These are phyloP conservation scores for Russula sp. DNA, from an alignment of 768 basidiomycete genomes.

Conservation along the genomic window DNA sequence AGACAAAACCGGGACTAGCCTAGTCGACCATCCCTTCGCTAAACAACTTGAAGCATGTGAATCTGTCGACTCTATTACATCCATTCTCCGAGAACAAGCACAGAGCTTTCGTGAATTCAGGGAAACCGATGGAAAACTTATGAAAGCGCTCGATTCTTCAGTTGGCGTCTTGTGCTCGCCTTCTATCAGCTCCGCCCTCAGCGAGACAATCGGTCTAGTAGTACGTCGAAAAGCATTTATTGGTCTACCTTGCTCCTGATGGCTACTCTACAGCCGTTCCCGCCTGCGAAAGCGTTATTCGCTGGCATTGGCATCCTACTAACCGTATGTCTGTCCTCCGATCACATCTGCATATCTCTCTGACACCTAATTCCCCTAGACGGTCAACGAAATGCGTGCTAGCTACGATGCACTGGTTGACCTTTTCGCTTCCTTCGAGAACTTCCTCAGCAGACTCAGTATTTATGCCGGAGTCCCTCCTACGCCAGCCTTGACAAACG, in stretches of 20 bases:
- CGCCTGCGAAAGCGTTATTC: too few relatives aligned
- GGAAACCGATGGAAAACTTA: background rate
- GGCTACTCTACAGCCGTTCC: background rate
- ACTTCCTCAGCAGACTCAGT: conserved; percentile 5
- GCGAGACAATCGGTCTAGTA: background rate
- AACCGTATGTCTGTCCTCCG: too few relatives aligned
- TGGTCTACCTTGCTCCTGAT: too few relatives aligned
- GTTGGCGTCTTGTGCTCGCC: background rate
- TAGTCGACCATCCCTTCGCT: background rate
- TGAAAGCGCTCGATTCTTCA: background rate
- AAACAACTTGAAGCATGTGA: background rate
- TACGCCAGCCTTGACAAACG: background rate
- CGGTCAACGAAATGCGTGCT: too few relatives aligned
- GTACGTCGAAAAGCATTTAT: background rate
- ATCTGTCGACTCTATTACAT: background rate
- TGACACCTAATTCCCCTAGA: background rate
- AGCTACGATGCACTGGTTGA: conserved; percentile 2
- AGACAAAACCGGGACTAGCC: background rate
- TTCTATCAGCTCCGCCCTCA: background rate
- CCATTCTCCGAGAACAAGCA: background rate
- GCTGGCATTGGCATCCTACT: too few relatives aligned
- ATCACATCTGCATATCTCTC: background rate
- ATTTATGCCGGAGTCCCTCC: background rate
- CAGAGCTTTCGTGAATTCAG: background rate
- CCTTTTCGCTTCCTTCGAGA: conserved; percentile 9